These are phyloP conservation scores for Dorcoceras hygrometricum DNA, from an alignment of 257 asterid species.

Conservation along the genomic window DNA sequence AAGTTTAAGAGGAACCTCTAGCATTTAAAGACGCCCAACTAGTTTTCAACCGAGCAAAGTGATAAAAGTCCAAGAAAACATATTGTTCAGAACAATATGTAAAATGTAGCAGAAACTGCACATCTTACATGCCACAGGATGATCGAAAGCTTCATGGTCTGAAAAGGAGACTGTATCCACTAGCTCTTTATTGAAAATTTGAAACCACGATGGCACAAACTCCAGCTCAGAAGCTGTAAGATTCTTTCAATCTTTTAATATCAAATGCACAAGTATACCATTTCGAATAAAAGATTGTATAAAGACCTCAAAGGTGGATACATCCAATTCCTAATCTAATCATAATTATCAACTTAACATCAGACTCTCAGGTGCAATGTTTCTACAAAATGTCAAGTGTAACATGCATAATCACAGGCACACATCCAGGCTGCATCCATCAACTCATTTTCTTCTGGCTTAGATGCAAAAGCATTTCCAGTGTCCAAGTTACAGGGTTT, in stretches of 20 bases:
- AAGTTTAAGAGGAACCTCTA: constrained; percentile 9
- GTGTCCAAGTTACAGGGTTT: constrained; percentile 19
- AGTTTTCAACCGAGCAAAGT: constrained; percentile 18
- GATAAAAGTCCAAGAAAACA: constrained; percentile 13
- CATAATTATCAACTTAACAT: constrained; percentile 9
- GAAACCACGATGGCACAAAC: constrained; percentile 84
- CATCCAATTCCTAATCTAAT: neutral
- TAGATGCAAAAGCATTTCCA: constrained; percentile 20
- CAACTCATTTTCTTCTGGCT: neutral
- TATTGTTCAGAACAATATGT: constrained; percentile 10
- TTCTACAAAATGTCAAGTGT: constrained; percentile 3
- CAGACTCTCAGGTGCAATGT: constrained; percentile 3
- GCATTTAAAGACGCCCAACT: constrained; percentile 19
- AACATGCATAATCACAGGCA: constrained; percentile 11
- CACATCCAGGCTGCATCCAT: neutral
- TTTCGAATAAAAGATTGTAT: constrained; percentile 17
- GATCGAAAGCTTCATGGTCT: constrained; percentile 96
- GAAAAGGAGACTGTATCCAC: constrained; percentile 75
- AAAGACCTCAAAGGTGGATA: constrained; percentile 12
- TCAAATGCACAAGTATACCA: neutral
- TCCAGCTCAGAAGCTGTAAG: constrained; percentile 68
- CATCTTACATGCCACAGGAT: constrained; percentile 94
- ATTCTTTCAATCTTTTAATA: constrained; percentile 15
- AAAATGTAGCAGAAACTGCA: constrained; percentile 11
- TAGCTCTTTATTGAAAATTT: constrained; percentile 81